Evolutionary conservation across 495 filamentous ascomycete genomes (phyloP).

Genomic region (Cenococcum geophilum): DNA sequence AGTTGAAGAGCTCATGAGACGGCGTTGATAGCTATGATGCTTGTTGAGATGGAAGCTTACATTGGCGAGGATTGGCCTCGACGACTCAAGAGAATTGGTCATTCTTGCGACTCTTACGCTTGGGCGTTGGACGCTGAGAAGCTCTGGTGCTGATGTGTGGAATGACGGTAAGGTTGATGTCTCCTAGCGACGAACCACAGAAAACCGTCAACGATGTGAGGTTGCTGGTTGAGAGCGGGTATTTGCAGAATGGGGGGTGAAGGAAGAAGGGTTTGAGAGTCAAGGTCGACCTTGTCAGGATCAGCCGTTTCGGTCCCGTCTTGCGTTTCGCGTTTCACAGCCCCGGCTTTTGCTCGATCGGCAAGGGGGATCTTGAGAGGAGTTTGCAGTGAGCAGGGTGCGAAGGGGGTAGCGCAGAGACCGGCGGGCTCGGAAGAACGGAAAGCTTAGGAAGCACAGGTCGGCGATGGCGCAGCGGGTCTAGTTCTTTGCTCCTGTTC

Average conservation of each 20-base stretch:
- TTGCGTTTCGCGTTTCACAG: conserved; percentile 7
- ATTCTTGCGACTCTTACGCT: background rate
- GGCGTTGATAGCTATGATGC: background rate
- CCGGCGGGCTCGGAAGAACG: background rate
- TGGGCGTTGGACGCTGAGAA: background rate
- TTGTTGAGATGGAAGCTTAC: background rate
- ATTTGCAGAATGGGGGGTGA: background rate
- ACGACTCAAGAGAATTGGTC: conserved; percentile 4
- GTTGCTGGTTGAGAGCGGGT: background rate
- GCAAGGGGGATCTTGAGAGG: background rate
- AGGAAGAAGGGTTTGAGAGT: conserved; percentile 1
- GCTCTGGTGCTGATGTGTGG: background rate
- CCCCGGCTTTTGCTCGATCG: background rate
- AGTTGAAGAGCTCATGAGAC: background rate
- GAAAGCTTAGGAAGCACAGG: background rate
- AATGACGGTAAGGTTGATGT: background rate
- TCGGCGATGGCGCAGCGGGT: background rate
- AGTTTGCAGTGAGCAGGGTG: background rate
- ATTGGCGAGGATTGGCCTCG: conserved; percentile 10
- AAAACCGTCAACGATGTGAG: background rate
- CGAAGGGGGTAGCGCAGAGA: background rate
- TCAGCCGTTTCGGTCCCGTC: background rate
- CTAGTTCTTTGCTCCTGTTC: background rate
- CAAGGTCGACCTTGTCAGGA: background rate
- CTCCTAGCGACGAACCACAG: background rate